Base-by-base conservation (phyloP, 2,329 filamentous ascomycete genomes). In the Calonectria hawksworthii region DNA sequence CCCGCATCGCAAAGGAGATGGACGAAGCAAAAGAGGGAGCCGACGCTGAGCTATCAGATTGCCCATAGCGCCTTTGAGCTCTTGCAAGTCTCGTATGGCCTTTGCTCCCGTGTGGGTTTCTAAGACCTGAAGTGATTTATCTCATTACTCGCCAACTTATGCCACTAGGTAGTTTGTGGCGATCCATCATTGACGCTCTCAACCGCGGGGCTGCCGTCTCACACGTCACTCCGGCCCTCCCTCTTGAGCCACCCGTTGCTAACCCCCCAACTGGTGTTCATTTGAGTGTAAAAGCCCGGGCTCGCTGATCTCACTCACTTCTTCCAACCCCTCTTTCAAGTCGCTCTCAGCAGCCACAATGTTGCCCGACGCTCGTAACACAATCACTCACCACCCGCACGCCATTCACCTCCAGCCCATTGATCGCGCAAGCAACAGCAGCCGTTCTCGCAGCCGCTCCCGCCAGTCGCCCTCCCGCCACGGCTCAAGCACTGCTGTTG, bases 401-500 rank as follows among this genome's bases (percentile, higher is more conserved):
- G 83, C 86, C n/a, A 87, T 88, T 75, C 83, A 85, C 36, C 81
- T 88, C 23, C 85, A 85, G 51, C 80, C 86, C 66, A 80, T 84
- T 13, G 79, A 82, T 18, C 74, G 73, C 76, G 36, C 78, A 65
- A 80, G 79, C 73, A 80, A 77, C 77, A 82, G 78, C 61, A 74
- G 67, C 16, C 72, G 67, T 26, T 64, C 50, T 34, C 64, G 36
- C 54, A 68, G 64, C 21, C 70, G 54, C 75, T 83, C 81, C 41
- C 82, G 80, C 38, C 76, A 81, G 21, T 81, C 82, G 13, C 77
- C 75, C 36, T 75, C 72, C 61, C 79, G 71, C 38, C 82, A 85
- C 70, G 88, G 84, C 38, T 86, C 86, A 23, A 89, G 88, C 77
- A 90, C 88, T 9, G 87, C 84, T 52, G 83, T 90, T 65, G 87